Evolutionary conservation across 2,329 filamentous ascomycete species (phyloP), one percentile per base, ranked within the genome.

Genomic region (Penicillium sp.): DNA sequence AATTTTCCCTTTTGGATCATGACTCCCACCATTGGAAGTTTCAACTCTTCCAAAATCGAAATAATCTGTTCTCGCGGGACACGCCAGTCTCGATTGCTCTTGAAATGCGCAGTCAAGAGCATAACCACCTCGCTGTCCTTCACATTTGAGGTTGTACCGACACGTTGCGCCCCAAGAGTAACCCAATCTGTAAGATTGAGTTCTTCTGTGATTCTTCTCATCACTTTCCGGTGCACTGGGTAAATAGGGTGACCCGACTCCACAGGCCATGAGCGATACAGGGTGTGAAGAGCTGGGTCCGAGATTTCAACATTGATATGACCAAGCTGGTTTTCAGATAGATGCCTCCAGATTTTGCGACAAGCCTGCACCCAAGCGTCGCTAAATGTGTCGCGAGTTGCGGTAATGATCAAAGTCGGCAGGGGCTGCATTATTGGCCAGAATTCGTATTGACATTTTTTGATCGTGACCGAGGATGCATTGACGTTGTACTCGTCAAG

Each of bases 121-220:
- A 24, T 24, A 24, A 24, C 5, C 24, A 24, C 5, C 24, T 24
- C 24, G 24, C 24, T 24, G 24, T 24, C 24, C 24, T 24, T 24
- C 24, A 24, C 24, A 24, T 24, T 6, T 2, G 24, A 6, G 5
- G 24, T 24, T 24, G 24, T 24, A 24, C 24, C 31, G 2, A 32
- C 1, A 10, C 31, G 3, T 2, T 1, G 13, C 5, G 3, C 3
- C 4, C 9, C 11, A 32, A 32, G 1, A 10, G 1, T 10, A 32
- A 32, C 10, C 31, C 10, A 32, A 32, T 5, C 9, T 32, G 9
- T 32, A 13, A 32, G 10, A 22, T 45, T 10, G 2, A 20, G 7
- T 3, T 3, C 1, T n/a, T n/a, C n/a, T n/a, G n/a, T 3, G 5
- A 45, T 32, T 45, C 11, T 32, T n/a, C 1, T 1, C 3, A 18